phyloP scores from a whole-genome alignment of 805 yeast species.

The Komagataella phaffii region DNA sequence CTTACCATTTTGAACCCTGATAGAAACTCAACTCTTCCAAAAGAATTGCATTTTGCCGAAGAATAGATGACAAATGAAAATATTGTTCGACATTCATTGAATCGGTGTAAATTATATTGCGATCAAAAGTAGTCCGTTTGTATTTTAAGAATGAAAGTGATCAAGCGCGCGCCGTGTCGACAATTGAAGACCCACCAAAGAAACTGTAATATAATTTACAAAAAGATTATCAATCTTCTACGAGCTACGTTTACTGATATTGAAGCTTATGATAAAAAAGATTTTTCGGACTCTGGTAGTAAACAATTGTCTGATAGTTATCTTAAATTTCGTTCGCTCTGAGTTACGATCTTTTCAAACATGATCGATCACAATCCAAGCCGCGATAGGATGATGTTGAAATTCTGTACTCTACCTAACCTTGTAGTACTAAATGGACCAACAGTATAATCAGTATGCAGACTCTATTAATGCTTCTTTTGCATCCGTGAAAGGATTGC shows the following conservation, averaged over 20 bases:
- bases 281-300: too few relatives aligned
- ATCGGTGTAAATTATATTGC: not conserved
- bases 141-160: not conserved
- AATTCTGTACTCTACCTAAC: too few relatives aligned
- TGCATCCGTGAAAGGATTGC: not conserved
- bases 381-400: too few relatives aligned
- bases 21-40: conserved; percentile 46
- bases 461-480: not conserved
- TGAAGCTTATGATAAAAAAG: too few relatives aligned
- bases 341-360: too few relatives aligned
- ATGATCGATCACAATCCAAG: too few relatives aligned
- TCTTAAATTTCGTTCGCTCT: too few relatives aligned
- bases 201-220: too few relatives aligned
- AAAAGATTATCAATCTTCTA: too few relatives aligned
- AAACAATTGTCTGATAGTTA: too few relatives aligned
- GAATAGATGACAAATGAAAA: conserved; percentile 11
- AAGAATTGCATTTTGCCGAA: conserved; percentile 26
- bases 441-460: not conserved
- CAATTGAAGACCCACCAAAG: too few relatives aligned
- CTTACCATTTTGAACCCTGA: conserved; percentile 67
- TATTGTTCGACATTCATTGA: conserved; percentile 16
- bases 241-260: too few relatives aligned
- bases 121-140: not conserved
- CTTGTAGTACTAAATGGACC: not conserved
- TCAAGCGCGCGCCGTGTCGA: not conserved